Evolutionary conservation across 192 early-diverging fungal genomes (phyloP).

Genomic region (Coemansia sp.): DNA sequence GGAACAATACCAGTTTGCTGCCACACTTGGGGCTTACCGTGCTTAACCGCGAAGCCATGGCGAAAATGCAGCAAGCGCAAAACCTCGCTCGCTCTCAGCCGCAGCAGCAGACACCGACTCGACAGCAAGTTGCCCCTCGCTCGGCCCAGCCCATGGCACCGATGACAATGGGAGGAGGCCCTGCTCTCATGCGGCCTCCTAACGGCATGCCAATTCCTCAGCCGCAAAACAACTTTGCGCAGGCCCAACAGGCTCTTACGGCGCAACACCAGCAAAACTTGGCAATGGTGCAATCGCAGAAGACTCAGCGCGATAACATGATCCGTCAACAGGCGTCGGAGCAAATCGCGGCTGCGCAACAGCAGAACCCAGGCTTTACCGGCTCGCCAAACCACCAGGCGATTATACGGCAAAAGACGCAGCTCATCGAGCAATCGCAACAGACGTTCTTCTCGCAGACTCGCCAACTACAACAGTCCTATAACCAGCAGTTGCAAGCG

Average conservation of each 20-base stretch:
- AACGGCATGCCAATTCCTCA: slow-evolving; percentile 7
- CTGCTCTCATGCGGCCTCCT: slow-evolving; percentile 7
- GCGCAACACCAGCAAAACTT: slow-evolving; percentile 41
- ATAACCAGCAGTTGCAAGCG: slow-evolving; percentile 39
- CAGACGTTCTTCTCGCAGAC: slow-evolving; percentile 35
- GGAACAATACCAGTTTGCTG: slow-evolving; percentile 40
- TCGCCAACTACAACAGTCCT: slow-evolving; percentile 35
- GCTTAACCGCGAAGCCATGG: slow-evolving; percentile 48
- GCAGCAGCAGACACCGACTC: slow-evolving; percentile 16
- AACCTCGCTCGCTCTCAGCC: slow-evolving; percentile 12
- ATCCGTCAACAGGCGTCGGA: slow-evolving; percentile 43
- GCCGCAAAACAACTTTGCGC: slow-evolving; percentile 14
- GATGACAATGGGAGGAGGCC: slow-evolving; percentile 15
- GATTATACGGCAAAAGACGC: slow-evolving; percentile 49
- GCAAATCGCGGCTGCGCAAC: slow-evolving; percentile 32
- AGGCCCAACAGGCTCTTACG: slow-evolving; percentile 29
- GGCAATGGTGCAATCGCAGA: slow-evolving; percentile 42
- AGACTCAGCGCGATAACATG: slow-evolving; percentile 28
- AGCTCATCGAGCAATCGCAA: slow-evolving; percentile 45
- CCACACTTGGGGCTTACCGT: slow-evolving; percentile 43
- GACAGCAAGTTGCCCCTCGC: slow-evolving; percentile 12
- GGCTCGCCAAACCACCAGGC: slow-evolving; percentile 41
- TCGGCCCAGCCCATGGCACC: slow-evolving; percentile 11
- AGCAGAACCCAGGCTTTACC: slow-evolving; percentile 42
- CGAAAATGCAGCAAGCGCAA: slow-evolving; percentile 31